These are phyloP conservation scores for Salix arbutifolia DNA, from an alignment of 345 rosid species.

Conservation along the genomic window DNA sequence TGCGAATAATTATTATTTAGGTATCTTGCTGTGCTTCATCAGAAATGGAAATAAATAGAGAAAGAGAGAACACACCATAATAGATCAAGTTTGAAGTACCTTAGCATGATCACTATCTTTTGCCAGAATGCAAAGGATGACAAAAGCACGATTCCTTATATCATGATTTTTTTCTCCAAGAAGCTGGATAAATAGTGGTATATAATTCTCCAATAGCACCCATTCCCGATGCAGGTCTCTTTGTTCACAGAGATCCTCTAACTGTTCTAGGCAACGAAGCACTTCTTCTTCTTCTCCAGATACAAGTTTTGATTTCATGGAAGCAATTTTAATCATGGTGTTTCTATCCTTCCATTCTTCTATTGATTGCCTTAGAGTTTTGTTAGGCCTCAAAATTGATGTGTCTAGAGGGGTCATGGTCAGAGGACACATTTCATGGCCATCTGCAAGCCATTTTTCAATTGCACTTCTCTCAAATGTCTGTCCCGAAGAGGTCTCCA, in stretches of 20 bases:
- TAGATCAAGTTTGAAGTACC: conserved; percentile 31
- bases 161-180: conserved; percentile 42
- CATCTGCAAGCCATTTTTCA: conserved; percentile 60
- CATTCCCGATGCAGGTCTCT: conserved; percentile 60
- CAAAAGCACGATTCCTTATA: conserved; percentile 38
- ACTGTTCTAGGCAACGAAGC: conserved; percentile 41
- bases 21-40: background rate
- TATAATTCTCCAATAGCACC: conserved; percentile 58
- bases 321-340: conserved; percentile 59
- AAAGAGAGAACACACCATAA: background rate
- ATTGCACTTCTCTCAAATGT: conserved; percentile 70
- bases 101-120: conserved; percentile 55
- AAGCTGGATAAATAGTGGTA: conserved; percentile 43
- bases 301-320: conserved; percentile 44
- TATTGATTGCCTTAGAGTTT: conserved; percentile 60
- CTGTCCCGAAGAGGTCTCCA: conserved; percentile 72
- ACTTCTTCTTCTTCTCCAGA: conserved; percentile 47
- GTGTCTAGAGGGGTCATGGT: conserved; percentile 46
- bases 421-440: conserved; percentile 56
- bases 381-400: conserved; percentile 62
- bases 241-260: conserved; percentile 51
- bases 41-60: background rate
- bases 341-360: conserved; percentile 79
- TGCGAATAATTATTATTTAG: background rate
- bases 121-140: conserved; percentile 43